Conservation (phyloP, 371 early-diverging fungal species). For the Blastocladiella emersonii region DNA sequence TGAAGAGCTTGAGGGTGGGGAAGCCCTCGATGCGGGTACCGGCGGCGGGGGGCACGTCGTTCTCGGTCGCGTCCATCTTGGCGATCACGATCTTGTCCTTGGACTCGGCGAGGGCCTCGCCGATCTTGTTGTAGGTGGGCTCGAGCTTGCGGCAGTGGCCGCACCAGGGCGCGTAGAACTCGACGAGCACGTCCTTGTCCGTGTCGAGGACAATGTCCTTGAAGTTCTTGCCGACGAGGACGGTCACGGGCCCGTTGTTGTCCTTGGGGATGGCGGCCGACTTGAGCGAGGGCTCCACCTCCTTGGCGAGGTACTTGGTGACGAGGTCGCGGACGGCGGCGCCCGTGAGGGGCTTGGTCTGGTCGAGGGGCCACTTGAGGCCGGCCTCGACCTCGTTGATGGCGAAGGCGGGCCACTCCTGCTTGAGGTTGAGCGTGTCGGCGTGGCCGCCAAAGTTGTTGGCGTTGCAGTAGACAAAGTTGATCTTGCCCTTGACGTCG, state of each 20-base stretch:
- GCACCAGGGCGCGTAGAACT: conserved; percentile 82
- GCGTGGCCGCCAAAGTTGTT: conserved; percentile 70
- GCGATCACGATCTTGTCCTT: conserved; percentile 44
- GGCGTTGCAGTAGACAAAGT: conserved; percentile 81
- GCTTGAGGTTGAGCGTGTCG: conserved; percentile 63
- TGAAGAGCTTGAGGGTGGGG: conserved; percentile 89
- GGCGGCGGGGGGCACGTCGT: conserved; percentile 71
- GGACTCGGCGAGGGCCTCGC: conserved; percentile 28
- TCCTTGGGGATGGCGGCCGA: conserved; percentile 65
- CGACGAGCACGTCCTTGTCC: conserved; percentile 81
- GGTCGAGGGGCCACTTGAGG: conserved; percentile 68
- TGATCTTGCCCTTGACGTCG: conserved; percentile 68
- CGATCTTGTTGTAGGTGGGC: conserved; percentile 68
- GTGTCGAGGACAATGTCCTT: conserved; percentile 56
- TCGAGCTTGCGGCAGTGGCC: conserved; percentile 84
- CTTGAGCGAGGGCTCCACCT: conserved; percentile 62
- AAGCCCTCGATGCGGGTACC: conserved; percentile 71
- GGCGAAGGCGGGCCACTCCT: conserved; percentile 81
- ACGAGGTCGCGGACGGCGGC: conserved; percentile 46
- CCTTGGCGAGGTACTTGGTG: conserved; percentile 48
- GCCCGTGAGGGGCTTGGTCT: conserved; percentile 35
- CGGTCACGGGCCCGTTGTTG: conserved; percentile 72
- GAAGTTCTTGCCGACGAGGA: conserved; percentile 57
- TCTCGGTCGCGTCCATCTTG: conserved; percentile 90
- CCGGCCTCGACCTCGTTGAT: conserved; percentile 42